phyloP scores from a whole-genome alignment of 768 basidiomycete species.

The Floccularia luteovirens region DNA sequence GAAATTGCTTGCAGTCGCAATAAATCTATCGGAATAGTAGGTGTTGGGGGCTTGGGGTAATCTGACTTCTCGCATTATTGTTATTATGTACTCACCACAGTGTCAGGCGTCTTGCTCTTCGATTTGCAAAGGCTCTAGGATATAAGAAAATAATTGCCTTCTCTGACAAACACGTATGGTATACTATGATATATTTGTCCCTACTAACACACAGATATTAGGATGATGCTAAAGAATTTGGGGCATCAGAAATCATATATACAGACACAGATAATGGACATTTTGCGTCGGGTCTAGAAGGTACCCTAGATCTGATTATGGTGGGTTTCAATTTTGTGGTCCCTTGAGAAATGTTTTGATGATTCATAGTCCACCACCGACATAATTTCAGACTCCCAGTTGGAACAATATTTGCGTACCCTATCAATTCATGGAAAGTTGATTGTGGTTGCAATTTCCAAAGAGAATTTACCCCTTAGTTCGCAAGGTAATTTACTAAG shows the following conservation, averaged over 20 bases:
- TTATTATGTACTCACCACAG: neutral
- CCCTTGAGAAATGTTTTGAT: neutral
- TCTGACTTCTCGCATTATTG: neutral
- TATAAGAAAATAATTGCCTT: slow-evolving; percentile 48
- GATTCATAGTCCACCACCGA: slow-evolving; percentile 18
- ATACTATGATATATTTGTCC: neutral
- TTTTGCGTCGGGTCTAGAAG: slow-evolving; percentile 23
- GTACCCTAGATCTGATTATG: slow-evolving; percentile 46
- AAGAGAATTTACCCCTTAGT: slow-evolving; percentile 22
- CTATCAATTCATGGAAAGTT: too few relatives aligned
- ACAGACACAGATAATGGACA: slow-evolving; percentile 37
- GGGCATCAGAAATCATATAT: slow-evolving; percentile 44
- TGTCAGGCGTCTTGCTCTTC: slow-evolving; percentile 22
- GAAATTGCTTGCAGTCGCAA: too few relatives aligned
- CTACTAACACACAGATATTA: slow-evolving; percentile 4
- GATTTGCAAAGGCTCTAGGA: slow-evolving; percentile 40
- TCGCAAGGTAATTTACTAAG: slow-evolving; percentile 17
- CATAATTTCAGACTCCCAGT: too few relatives aligned
- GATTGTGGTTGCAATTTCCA: too few relatives aligned
- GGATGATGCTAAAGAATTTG: slow-evolving; percentile 50
- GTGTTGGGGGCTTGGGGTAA: slow-evolving; percentile 54
- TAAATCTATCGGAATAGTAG: slow-evolving; percentile 58
- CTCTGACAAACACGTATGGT: slow-evolving; percentile 32
- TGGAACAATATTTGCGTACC: too few relatives aligned
- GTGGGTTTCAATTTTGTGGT: slow-evolving; percentile 10